A percentile compares a stretch with the other conserved stretches of the same genome.
These are phyloP conservation scores for Trametes punicea DNA, from an alignment of 768 basidiomycete species.

Conservation along the genomic window DNA sequence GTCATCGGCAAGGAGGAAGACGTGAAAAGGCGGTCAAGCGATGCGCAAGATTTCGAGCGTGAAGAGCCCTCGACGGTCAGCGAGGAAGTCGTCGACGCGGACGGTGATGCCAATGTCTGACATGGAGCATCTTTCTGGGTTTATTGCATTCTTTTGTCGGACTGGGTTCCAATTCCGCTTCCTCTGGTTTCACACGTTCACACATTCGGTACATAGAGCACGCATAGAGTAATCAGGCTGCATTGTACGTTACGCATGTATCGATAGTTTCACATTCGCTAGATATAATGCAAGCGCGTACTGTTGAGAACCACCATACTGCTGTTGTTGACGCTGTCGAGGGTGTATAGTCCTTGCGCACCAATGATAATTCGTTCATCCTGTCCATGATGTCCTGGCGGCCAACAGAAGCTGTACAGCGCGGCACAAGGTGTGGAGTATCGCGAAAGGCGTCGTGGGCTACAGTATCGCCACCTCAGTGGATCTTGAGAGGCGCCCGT, in stretches of 20 bases:
- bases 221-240: not conserved
- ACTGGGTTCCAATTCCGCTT: not conserved
- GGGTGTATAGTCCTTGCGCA: too few species aligned
- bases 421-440: too few species aligned
- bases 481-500: too few species aligned
- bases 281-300: not conserved
- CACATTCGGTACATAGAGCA: not conserved
- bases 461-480: too few species aligned
- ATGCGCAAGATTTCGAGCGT: not conserved
- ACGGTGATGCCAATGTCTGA: not conserved
- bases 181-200: not conserved
- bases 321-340: too few species aligned
- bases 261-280: not conserved
- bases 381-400: too few species aligned
- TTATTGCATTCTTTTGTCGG: not conserved
- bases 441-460: too few species aligned
- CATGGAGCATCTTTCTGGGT: not conserved
- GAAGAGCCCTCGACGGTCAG: not conserved
- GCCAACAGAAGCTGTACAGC: too few species aligned
- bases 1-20: conserved; percentile 2
- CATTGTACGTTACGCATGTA: conserved; percentile 1
- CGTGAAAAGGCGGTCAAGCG: not conserved
- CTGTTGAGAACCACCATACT: too few species aligned
- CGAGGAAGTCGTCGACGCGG: not conserved
- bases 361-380: too few species aligned